Percentiles rank a stretch among this genome's conserved stretches.
Conservation (phyloP, 1,284 basidiomycete genomes). For the Papiliotrema terrestris region DNA sequence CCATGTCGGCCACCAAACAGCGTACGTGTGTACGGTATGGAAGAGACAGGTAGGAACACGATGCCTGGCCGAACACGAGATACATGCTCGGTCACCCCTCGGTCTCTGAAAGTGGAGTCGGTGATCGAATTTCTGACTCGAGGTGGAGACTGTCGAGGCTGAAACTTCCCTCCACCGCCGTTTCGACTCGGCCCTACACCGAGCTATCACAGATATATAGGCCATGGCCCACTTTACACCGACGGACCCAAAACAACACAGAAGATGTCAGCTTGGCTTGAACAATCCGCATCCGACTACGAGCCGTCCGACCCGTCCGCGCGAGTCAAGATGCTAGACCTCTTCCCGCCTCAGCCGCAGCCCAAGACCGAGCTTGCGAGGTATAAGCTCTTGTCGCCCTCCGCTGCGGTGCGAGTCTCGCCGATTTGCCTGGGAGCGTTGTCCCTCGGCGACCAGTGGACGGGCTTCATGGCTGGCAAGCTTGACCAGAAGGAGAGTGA, state of each 20-base stretch:
- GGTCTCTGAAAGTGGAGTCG: no score
- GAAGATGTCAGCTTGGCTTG: constrained; percentile 2
- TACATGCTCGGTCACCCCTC: no score
- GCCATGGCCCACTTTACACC: neutral
- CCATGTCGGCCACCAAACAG: no score
- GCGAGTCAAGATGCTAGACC: neutral
- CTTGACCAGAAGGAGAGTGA: constrained; percentile 24
- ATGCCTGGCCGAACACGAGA: no score
- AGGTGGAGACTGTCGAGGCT: no score
- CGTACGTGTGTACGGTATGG: no score
- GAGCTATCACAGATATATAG: neutral
- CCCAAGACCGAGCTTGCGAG: constrained; percentile 41
- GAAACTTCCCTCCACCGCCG: no score
- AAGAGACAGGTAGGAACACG: no score
- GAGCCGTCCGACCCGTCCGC: constrained; percentile 1
- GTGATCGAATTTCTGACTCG: no score
- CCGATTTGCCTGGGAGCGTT: constrained; percentile 55
- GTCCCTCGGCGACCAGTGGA: constrained; percentile 53
- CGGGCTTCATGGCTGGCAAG: constrained; percentile 26
- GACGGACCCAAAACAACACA: neutral
- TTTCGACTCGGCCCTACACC: no score
- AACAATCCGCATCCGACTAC: constrained; percentile 10
- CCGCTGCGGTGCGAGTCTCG: constrained; percentile 50
- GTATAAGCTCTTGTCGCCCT: constrained; percentile 52
- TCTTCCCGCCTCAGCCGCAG: constrained; percentile 23